Percentiles rank a stretch among this genome's conserved stretches.
phyloP scores from a whole-genome alignment of 2,329 filamentous ascomycete species.

The Exophiala oligosperma region DNA sequence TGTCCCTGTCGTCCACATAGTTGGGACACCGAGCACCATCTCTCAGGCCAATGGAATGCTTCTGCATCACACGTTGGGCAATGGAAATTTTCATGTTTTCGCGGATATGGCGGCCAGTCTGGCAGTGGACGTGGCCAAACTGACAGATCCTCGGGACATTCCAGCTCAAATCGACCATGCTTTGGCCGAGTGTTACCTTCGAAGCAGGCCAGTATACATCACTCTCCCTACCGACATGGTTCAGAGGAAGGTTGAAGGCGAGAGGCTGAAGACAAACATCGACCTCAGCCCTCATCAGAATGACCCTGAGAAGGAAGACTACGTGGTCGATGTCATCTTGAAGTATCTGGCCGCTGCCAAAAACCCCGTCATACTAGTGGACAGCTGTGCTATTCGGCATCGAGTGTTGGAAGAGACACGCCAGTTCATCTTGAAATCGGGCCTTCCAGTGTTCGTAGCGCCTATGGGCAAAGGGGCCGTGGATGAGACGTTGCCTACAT shows the following conservation, averaged over 20 bases:
- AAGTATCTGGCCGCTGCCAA: constrained; percentile 46
- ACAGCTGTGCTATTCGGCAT: constrained; percentile 49
- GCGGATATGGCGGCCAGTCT: constrained; percentile 25
- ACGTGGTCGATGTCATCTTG: constrained; percentile 33
- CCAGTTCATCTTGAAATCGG: constrained; percentile 43
- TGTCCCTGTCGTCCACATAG: constrained; percentile 60
- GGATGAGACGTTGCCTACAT: constrained; percentile 49
- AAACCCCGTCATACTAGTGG: constrained; percentile 53
- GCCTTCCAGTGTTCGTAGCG: constrained; percentile 50
- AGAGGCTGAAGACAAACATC: constrained; percentile 67
- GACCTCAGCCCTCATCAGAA: constrained; percentile 24
- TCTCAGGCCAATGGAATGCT: constrained; percentile 50
- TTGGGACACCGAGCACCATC: constrained; percentile 54
- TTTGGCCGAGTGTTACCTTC: constrained; percentile 27
- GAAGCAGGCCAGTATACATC: constrained; percentile 29
- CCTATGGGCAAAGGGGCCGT: constrained; percentile 53
- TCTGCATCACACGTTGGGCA: constrained; percentile 34
- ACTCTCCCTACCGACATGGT: constrained; percentile 30
- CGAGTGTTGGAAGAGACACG: constrained; percentile 45
- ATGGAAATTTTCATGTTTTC: constrained; percentile 28
- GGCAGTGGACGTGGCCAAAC: constrained; percentile 24
- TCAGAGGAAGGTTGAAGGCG: constrained; percentile 54
- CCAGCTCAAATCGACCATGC: constrained; percentile 29
- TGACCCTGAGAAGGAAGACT: constrained; percentile 29
- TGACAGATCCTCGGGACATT: constrained; percentile 25